Conservation (phyloP, 768 basidiomycete species). For the Lactarius pseudohatsudake region DNA sequence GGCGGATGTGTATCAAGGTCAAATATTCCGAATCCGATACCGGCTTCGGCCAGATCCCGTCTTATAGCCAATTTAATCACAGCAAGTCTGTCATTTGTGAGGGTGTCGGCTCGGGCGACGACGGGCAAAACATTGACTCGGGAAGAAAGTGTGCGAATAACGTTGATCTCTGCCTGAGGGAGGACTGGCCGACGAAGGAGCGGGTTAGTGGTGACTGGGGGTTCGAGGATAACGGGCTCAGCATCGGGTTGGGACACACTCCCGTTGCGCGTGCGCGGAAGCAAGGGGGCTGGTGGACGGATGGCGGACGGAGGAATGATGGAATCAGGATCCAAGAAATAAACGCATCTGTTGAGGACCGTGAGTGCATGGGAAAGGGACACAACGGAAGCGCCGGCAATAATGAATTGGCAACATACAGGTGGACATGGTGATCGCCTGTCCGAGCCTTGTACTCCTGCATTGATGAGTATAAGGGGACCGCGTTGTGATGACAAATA, state of each 20-base stretch:
- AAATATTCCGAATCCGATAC: slow-evolving; percentile 89
- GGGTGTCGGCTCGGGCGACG: slow-evolving; percentile 75
- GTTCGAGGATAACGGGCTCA: slow-evolving; percentile 79
- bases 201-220: slow-evolving; percentile 73
- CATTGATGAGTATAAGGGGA: slow-evolving; percentile 29
- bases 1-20: slow-evolving; percentile 65
- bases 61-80: slow-evolving; percentile 79
- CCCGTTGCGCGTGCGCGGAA: slow-evolving; percentile 66
- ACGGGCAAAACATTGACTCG: slow-evolving; percentile 89
- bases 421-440: slow-evolving; percentile 78
- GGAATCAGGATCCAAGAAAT: slow-evolving; percentile 82
- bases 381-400: slow-evolving; percentile 14
- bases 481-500: slow-evolving; percentile 9
- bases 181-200: slow-evolving; percentile 65
- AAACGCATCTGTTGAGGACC: slow-evolving; percentile 61
- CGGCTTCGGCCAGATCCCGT: slow-evolving; percentile 77
- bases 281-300: slow-evolving; percentile 63
- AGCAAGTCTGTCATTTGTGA: slow-evolving; percentile 78
- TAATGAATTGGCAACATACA: slow-evolving; percentile 48
- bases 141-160: slow-evolving; percentile 75
- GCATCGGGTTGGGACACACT: slow-evolving; percentile 71
- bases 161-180: slow-evolving; percentile 67
- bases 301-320: slow-evolving; percentile 72
- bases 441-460: slow-evolving; percentile 72
- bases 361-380: slow-evolving; percentile 26